phyloP scores from a whole-genome alignment of 345 rosid genomes.

The Brassica carinata region DNA sequence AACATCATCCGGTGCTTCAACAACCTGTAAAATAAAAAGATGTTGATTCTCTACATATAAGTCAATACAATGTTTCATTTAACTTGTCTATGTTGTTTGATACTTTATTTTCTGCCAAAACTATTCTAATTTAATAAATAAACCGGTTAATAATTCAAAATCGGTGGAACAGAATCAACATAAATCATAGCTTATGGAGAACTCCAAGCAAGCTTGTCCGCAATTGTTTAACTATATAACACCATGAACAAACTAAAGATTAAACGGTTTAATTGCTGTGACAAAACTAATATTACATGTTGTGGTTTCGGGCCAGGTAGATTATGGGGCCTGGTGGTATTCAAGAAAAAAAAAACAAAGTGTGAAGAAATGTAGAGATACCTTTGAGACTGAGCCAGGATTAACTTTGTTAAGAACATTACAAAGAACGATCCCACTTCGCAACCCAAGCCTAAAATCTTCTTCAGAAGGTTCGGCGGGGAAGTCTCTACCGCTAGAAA shows the following conservation, averaged over 20 bases:
- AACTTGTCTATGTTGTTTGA: background rate
- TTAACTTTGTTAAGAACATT: constrained; percentile 3
- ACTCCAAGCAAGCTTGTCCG: background rate
- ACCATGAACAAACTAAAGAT: background rate
- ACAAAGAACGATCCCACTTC: background rate
- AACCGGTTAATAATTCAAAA: background rate
- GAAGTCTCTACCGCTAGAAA: background rate
- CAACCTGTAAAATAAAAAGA: background rate
- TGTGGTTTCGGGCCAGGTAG: no score
- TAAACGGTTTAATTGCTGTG: no score
- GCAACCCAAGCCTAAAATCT: background rate
- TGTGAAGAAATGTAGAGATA: background rate
- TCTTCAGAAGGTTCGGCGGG: background rate
- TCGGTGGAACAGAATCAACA: background rate
- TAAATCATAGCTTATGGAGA: background rate
- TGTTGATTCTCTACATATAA: background rate
- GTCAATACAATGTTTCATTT: background rate
- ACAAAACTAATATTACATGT: no score
- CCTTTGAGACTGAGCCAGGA: background rate
- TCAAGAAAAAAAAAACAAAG: no score
- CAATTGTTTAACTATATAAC: background rate
- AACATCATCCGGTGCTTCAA: background rate
- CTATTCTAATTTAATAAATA: background rate
- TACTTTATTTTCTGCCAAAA: background rate
- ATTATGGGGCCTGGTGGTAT: no score